Base-by-base conservation (phyloP, 225 moss, liverwort and hornwort species). In the Lunularia cruciata region DNA sequence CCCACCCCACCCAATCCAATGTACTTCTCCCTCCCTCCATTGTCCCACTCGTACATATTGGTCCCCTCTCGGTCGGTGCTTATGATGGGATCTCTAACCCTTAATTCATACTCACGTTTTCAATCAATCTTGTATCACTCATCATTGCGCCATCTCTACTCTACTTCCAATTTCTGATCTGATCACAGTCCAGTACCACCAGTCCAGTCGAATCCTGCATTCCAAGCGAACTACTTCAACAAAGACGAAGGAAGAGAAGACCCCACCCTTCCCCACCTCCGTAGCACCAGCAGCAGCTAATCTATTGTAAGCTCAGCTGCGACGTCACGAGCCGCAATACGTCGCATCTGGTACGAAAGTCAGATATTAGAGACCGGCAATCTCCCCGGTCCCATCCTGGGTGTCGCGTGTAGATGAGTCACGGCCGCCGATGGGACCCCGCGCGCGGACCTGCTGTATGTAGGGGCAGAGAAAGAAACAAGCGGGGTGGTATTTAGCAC, bases 21-120 rank as follows among this genome's bases (percentile, higher is more conserved):
- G 43, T 43, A 43, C 43, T 43, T 43, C 43, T 16, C 16, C 43
- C 43, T 27, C 8, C 54, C 26, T 51, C 51, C 51, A 3, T 23
- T 20, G 8, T 51, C 8, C 51, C n/a, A 51, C 20, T 51, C 19
- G 8, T 48, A 54, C 54, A 54, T 26, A 54, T 3, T 12, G 54
- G 27, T 13, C 54, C 54, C 27, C 54, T 54, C 54, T 27, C 11
- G 11, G 54, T 54, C 27, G 26, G 26, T 27, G 54, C 54, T 9
- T 30, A 57, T 57, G 56, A 57, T 57, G 56, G 51, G 56, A 32
- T 51, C n/a, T 57, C 56, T 18, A 16, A 5, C 19, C 15, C 56
- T 57, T 57, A 31, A 57, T 57, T 57, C 56, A 7, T 15, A 57
- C 31, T 57, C 56, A 57, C 56, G 56, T 57, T 57, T 57, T 57